Percentiles rank a stretch among this genome's conserved stretches.
phyloP scores from a whole-genome alignment of 2,329 filamentous ascomycete species.

The Aspergillus novoparasiticus region DNA sequence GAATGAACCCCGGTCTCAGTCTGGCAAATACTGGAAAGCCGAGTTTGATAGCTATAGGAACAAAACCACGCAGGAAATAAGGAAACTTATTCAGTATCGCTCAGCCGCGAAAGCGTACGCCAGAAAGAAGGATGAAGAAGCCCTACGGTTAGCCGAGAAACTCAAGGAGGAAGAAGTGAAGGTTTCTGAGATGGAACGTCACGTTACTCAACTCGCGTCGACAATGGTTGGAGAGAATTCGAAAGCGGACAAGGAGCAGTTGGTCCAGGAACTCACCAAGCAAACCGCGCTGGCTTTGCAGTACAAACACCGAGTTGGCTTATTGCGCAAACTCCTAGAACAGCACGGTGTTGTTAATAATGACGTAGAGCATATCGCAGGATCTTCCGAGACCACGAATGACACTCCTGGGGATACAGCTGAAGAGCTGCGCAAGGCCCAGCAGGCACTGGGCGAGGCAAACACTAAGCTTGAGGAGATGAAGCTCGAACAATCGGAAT shows the following conservation, averaged over 20 bases:
- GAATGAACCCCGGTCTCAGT: conserved; percentile 58
- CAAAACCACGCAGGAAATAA: conserved; percentile 61
- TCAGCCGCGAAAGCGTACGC: conserved; percentile 62
- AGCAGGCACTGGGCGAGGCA: conserved; percentile 39
- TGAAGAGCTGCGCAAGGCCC: conserved; percentile 34
- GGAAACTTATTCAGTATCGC: conserved; percentile 62
- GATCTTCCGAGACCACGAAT: conserved; percentile 22
- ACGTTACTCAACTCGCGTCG: conserved; percentile 45
- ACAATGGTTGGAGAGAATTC: conserved; percentile 37
- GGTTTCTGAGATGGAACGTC: conserved; percentile 47
- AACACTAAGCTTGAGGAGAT: conserved; percentile 39
- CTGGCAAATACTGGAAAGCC: conserved; percentile 64
- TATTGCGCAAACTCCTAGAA: conserved; percentile 41
- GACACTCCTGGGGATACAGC: conserved; percentile 19
- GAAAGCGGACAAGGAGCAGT: conserved; percentile 40
- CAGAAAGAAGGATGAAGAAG: conserved; percentile 60
- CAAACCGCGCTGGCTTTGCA: conserved; percentile 48
- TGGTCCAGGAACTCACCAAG: conserved; percentile 46
- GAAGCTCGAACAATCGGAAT: conserved; percentile 34
- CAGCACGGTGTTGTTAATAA: conserved; percentile 41
- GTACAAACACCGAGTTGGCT: conserved; percentile 47
- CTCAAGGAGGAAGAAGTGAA: conserved; percentile 54
- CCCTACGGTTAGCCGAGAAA: conserved; percentile 54
- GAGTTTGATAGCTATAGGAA: conserved; percentile 62
- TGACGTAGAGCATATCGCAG: conserved; percentile 24